Evolutionary conservation across 23 red algal genomes (phyloP).

Genomic region (Chondrus crispus): DNA sequence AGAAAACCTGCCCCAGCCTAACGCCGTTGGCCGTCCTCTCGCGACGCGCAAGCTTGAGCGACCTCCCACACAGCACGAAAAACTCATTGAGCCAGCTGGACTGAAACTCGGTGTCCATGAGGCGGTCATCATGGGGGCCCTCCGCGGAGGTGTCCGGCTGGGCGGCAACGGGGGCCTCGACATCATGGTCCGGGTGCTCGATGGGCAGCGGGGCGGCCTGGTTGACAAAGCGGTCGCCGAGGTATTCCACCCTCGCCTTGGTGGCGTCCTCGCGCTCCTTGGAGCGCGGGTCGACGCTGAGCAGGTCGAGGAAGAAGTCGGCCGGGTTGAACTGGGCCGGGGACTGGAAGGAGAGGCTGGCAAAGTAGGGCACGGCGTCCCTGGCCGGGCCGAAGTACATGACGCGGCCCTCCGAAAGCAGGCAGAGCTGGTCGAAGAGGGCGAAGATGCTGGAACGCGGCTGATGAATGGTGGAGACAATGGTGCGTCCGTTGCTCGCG

Average conservation of each 20-base stretch:
- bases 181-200: not conserved
- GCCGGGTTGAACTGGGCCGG: constrained; percentile 94
- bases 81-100: constrained; percentile 78
- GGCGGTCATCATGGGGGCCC: not conserved
- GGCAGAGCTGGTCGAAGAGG: constrained; percentile 87
- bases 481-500: constrained; percentile 80
- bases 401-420: constrained; percentile 82
- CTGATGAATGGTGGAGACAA: constrained; percentile 98
- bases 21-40: constrained; percentile 72
- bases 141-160: not conserved
- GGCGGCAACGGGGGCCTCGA: not conserved
- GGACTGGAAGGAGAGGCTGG: constrained; percentile 64
- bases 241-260: constrained; percentile 38
- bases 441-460: constrained; percentile 95
- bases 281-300: constrained; percentile 64
- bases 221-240: constrained; percentile 23
- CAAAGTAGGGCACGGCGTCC: constrained; percentile 90
- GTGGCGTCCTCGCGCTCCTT: constrained; percentile 31
- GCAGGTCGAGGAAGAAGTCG: constrained; percentile 92
- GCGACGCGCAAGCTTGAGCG: constrained; percentile 72
- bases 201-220: constrained; percentile 24
- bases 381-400: constrained; percentile 95
- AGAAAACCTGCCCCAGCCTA: constrained; percentile 73
- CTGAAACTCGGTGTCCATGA: constrained; percentile 32
- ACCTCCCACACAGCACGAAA: constrained; percentile 42